Base-by-base conservation (phyloP, 169 alveolate genomes). In the Amoebophrya sp. region DNA sequence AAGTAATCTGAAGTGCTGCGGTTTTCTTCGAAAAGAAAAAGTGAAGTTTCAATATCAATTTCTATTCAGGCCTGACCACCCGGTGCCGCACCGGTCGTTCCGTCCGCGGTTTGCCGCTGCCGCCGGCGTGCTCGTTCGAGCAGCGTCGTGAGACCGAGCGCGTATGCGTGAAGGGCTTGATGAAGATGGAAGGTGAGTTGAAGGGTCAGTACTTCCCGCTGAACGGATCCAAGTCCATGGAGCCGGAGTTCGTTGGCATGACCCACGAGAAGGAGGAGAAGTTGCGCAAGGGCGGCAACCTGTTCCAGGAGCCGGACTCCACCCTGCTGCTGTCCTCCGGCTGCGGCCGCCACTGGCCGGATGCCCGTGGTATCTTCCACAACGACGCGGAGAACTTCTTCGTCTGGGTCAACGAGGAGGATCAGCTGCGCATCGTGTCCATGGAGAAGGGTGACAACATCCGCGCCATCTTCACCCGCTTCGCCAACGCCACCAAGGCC, bases 371-470 rank as follows among this genome's bases (percentile, higher is more conserved):
- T 77, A 92, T 94, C 35, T 95, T 94, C 93, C 93, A 93, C 89
- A 94, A 94, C 77, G 93, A 93, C 53, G 93, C 89, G 14, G 94
- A 95, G 89, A 89, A 94, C 29, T 94, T 95, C 93, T 40, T 95
- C 32, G 93, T 94, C 35, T 94, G 96, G 96, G 95, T 95, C 23
- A 94, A 94, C 90, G 96, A 95, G 92, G 96, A 93, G 89, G 96
- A 95, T 90, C 95, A 95, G 39, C 47, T 95, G 39, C 91, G 96
- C 53, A 92, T 95, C 39, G 94, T 95, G 38, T 77, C 95, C 91
- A 94, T 94, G 96, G 91, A 95, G 90, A 95, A 95, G 47, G 95
- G 95, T 39, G 93, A 90, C 66, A 94, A 94, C 89, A 66, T 95
- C n/a, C 92, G 83, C 54, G 54, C 89, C 33, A 95, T 94, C 29